These are phyloP conservation scores for Cystofilobasidium ferigula DNA, from an alignment of 768 basidiomycete species.

Conservation along the genomic window DNA sequence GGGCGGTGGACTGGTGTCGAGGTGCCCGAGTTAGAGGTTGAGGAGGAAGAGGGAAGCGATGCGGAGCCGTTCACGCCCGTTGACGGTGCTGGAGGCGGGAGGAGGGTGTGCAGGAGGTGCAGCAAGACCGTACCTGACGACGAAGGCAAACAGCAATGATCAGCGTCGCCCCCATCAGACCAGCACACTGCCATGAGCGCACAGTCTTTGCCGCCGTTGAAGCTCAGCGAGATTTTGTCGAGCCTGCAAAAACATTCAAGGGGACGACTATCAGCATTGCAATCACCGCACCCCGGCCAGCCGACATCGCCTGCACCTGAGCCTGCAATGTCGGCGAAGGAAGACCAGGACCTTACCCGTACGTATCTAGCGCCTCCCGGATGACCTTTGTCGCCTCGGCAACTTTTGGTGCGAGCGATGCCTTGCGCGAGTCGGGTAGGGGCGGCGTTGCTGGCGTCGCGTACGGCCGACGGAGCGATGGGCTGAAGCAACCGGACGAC, in stretches of 20 bases:
- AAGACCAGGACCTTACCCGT: too few species aligned
- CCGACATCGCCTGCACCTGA: conserved; percentile 7
- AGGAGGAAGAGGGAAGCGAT: not conserved
- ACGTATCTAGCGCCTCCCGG: conserved; percentile 58
- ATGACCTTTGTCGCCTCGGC: conserved; percentile 74
- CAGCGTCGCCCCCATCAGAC: not conserved
- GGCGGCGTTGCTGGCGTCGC: conserved; percentile 12
- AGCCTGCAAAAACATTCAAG: conserved; percentile 41
- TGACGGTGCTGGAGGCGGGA: conserved; percentile 33
- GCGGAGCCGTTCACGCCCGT: conserved; percentile 9
- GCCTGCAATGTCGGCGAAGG: too few species aligned
- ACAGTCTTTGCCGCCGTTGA: conserved; percentile 99
- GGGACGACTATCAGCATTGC: not conserved
- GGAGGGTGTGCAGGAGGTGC: conserved; percentile 12
- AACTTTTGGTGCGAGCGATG: conserved; percentile 38
- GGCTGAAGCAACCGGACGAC: not conserved
- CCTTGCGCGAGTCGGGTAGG: not conserved
- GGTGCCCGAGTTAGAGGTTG: too few species aligned
- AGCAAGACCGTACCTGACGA: conserved; percentile 19
- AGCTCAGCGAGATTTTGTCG: conserved; percentile 71
- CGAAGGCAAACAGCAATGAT: not conserved
- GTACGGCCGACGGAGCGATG: not conserved
- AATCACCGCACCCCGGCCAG: not conserved
- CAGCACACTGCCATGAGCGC: conserved; percentile 22
- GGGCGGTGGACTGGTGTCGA: conserved; percentile 43